Evolutionary conservation across 139 green algal species (phyloP), one percentile per base, ranked within the genome.

Genomic region (Coccomyxa sp.): DNA sequence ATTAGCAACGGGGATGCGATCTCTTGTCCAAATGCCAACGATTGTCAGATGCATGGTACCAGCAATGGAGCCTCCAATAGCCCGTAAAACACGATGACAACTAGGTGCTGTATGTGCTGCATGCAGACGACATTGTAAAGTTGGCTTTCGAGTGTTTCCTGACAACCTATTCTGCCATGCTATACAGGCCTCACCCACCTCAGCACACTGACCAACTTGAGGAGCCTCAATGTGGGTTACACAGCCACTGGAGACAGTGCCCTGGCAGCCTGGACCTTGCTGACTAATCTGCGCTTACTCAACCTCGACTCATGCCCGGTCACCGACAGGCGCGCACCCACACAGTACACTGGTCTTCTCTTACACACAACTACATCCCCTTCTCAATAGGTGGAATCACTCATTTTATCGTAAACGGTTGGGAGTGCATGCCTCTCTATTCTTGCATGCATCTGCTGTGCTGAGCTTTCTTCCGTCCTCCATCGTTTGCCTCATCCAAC

Each of bases 221-320:
- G 51, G n/a, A 25, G 30, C 0, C 82, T 91, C 0, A 51, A 66
- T 77, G 32, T 91, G 60, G 75, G 71, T 28, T 90, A 87, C 86
- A 68, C 78, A 27, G 23, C 32, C 38, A 81, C 83, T 25, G 87
- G 85, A 28, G 83, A 89, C 63, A 67, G 18, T 16, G 32, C 74
- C 0, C 32, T 90, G 63, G 17, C 28, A 28, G 80, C 84, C 16
- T 58, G 86, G n/a, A 57, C 57, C 27, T 38, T 57, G 16, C 76
- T 83, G 13, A 81, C 79, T 23, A 77, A 21, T 23, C 82, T 88
- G 32, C n/a, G n/a, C 11, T 17, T 59, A 13, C 71, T 89, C 0
- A 87, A 71, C 51, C 59, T 89, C 66, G 85, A 89, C 77, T 86
- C 76, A 58, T 87, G 82, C 71, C 15, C 59, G 0, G 51, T 88